Conservation (phyloP, 2,329 filamentous ascomycete genomes). For the Colletotrichum liaoningense region DNA sequence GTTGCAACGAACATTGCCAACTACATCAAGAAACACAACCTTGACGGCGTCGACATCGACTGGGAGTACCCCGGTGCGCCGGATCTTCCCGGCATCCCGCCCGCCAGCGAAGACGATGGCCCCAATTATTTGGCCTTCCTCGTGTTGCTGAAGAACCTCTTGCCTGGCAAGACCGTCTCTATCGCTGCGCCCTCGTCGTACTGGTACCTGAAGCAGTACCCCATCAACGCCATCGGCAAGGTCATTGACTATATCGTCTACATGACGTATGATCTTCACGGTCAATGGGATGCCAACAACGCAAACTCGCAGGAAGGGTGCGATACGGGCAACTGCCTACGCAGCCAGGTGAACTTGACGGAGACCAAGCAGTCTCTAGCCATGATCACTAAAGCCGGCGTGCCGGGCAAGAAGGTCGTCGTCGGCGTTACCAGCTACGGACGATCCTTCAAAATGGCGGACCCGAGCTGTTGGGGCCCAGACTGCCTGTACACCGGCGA, state of each 20-base stretch:
- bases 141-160: constrained; percentile 25
- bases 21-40: constrained; percentile 19
- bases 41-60: constrained; percentile 37
- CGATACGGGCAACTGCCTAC: constrained; percentile 46
- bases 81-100: constrained; percentile 40
- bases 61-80: constrained; percentile 29
- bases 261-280: constrained; percentile 51
- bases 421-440: constrained; percentile 1
- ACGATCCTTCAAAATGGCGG: neutral
- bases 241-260: constrained; percentile 46
- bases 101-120: constrained; percentile 41
- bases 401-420: neutral
- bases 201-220: constrained; percentile 49
- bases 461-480: constrained; percentile 29
- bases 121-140: constrained; percentile 47
- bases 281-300: constrained; percentile 47
- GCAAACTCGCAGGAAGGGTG: constrained; percentile 40
- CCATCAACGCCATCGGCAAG: constrained; percentile 39
- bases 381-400: neutral
- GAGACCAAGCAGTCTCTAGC: constrained; percentile 34
- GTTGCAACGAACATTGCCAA: constrained; percentile 41
- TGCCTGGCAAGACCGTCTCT: constrained; percentile 22
- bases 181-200: constrained; percentile 45
- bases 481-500: constrained; percentile 42
- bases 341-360: constrained; percentile 49